Conservation (phyloP, 2,329 filamentous ascomycete genomes). For the Capronia americana region DNA sequence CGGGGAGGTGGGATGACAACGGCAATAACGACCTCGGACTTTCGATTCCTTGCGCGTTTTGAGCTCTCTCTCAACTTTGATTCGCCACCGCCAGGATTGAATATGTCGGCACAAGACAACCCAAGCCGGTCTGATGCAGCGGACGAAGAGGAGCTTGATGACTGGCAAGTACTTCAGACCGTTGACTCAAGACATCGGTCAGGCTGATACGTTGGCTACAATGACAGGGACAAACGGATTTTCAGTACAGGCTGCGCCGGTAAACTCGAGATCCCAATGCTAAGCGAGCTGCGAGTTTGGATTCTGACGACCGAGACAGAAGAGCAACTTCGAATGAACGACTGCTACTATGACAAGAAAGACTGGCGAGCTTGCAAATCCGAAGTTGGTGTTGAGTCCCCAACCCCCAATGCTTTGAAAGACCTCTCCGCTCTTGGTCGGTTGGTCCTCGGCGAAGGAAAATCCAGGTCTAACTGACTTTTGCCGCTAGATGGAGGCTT, state of each 20-base stretch:
- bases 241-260: constrained; percentile 94
- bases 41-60: constrained; percentile 7
- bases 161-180: constrained; percentile 69
- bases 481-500: constrained; percentile 77
- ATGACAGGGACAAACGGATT: constrained; percentile 88
- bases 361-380: constrained; percentile 89
- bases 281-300: background rate
- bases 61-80: constrained; percentile 22
- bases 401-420: constrained; percentile 21
- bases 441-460: constrained; percentile 15
- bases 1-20: background rate
- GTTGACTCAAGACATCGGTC: constrained; percentile 13
- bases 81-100: constrained; percentile 15
- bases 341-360: constrained; percentile 95
- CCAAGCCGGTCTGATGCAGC: constrained; percentile 55
- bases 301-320: constrained; percentile 57
- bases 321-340: constrained; percentile 88
- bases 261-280: constrained; percentile 12
- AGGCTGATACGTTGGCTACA: constrained; percentile 4
- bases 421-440: constrained; percentile 5
- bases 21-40: constrained; percentile 9
- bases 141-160: constrained; percentile 93
- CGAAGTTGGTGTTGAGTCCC: constrained; percentile 69
- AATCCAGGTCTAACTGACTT: constrained; percentile 4
- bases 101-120: constrained; percentile 67